A percentile compares a stretch with the other conserved stretches of the same genome.
Conservation (phyloP, 805 yeast species). For the Lipomyces kockii region DNA sequence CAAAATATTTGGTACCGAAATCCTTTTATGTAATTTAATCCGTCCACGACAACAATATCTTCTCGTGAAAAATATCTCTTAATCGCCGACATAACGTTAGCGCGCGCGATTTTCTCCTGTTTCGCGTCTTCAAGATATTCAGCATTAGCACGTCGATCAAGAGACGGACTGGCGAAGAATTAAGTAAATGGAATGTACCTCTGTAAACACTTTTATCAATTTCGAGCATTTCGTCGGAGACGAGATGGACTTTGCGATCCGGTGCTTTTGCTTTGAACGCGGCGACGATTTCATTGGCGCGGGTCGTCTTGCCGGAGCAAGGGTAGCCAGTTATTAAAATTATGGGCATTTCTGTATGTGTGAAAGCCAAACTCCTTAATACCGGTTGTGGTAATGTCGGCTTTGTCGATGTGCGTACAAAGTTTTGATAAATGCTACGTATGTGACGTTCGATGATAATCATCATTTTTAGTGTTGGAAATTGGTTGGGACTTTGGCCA, state of each 20-base stretch:
- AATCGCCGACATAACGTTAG: conserved; percentile 85
- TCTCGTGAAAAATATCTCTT: conserved; percentile 73
- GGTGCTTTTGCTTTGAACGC: conserved; percentile 60
- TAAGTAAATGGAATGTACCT: conserved; percentile 7
- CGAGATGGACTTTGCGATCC: conserved; percentile 65
- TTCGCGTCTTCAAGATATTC: conserved; percentile 57
- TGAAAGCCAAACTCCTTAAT: background rate
- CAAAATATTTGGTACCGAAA: conserved; percentile 92
- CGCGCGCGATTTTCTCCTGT: conserved; percentile 80
- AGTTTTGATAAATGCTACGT: background rate
- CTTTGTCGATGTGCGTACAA: background rate
- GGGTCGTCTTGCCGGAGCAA: conserved; percentile 77
- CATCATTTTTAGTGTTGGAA: too few relatives aligned
- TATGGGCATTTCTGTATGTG: conserved; percentile 69
- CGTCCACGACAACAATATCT: conserved; percentile 81
- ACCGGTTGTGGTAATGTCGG: background rate
- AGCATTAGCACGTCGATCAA: background rate
- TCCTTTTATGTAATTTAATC: conserved; percentile 89
- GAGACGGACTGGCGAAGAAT: background rate
- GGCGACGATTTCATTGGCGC: conserved; percentile 62
- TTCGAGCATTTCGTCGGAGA: conserved; percentile 78
- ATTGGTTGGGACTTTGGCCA: too few relatives aligned
- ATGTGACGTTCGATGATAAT: too few relatives aligned
- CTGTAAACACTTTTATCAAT: conserved; percentile 68
- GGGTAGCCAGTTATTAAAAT: conserved; percentile 85